A percentile compares a stretch with the other conserved stretches of the same genome.
These are phyloP conservation scores for Glaciozyma antarctica DNA, from an alignment of 768 basidiomycete genomes.

Conservation along the genomic window DNA sequence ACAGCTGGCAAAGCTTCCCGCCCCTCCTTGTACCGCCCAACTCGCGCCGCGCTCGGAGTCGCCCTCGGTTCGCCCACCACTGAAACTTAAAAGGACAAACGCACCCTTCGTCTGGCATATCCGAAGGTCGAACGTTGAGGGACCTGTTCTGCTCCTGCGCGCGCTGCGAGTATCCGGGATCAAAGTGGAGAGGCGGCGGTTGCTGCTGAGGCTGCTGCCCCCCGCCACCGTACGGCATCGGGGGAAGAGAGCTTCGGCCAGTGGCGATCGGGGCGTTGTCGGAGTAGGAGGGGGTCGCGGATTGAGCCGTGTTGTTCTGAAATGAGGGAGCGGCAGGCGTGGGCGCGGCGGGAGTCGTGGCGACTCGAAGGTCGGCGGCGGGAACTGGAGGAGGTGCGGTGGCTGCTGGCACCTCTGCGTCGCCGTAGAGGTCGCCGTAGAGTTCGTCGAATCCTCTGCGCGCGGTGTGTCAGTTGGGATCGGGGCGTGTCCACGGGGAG, in stretches of 20 bases:
- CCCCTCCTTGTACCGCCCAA: too few relatives aligned
- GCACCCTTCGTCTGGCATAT: constrained; percentile 99
- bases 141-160: constrained; percentile 30
- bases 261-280: neutral
- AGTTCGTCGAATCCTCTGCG: constrained; percentile 33
- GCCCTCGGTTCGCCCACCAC: neutral
- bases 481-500: neutral
- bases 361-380: neutral
- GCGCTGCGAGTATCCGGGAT: constrained; percentile 19
- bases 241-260: too few relatives aligned
- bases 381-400: neutral
- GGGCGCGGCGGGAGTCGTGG: constrained; percentile 7
- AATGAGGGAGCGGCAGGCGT: neutral
- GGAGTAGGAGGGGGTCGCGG: constrained; percentile 25
- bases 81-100: constrained; percentile 39
- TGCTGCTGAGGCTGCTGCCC: neutral
- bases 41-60: too few relatives aligned
- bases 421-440: constrained; percentile 38
- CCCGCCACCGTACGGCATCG: too few relatives aligned
- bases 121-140: constrained; percentile 56
- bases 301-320: constrained; percentile 17
- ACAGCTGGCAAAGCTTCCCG: too few relatives aligned
- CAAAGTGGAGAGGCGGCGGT: constrained; percentile 13
- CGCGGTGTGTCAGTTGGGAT: neutral
- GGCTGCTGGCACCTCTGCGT: constrained; percentile 14